Evolutionary conservation across 495 filamentous ascomycete genomes (phyloP).

Genomic region (Penicillium cinerascens): DNA sequence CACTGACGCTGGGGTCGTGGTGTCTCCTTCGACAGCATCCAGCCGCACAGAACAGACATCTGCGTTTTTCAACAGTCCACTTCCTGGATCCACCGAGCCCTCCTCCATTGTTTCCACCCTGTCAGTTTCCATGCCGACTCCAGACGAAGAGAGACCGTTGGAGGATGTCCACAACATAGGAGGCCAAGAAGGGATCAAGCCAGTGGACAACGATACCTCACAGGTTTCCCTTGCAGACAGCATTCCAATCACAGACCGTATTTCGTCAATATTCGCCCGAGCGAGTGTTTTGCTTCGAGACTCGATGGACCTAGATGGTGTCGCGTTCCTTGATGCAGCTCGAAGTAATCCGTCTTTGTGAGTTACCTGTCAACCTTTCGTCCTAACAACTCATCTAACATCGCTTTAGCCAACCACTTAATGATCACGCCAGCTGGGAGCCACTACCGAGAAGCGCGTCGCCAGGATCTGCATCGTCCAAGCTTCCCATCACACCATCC

Average conservation of each 20-base stretch:
- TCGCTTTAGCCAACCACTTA: conserved; percentile 4
- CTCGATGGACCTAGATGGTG: conserved; percentile 43
- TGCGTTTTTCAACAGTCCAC: conserved; percentile 1
- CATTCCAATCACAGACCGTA: conserved; percentile 8
- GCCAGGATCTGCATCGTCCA: not conserved
- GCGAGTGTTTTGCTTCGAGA: conserved; percentile 36
- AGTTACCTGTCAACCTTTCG: not conserved
- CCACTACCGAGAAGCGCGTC: conserved; percentile 19
- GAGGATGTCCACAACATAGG: conserved; percentile 5
- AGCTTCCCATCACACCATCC: conserved; percentile 15
- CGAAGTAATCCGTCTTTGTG: conserved; percentile 24
- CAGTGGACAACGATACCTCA: not conserved
- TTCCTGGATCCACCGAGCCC: conserved; percentile 5
- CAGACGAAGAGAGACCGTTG: conserved; percentile 11
- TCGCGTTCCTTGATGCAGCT: conserved; percentile 37
- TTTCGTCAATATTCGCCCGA: conserved; percentile 31
- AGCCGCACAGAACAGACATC: conserved; percentile 5
- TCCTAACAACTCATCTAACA: not conserved
- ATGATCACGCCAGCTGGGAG: conserved; percentile 21
- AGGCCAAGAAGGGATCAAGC: not conserved
- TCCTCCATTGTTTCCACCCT: conserved; percentile 12
- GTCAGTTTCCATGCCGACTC: conserved; percentile 8
- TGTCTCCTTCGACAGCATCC: not conserved
- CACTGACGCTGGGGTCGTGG: not conserved
- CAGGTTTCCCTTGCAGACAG: conserved; percentile 5